phyloP scores from a whole-genome alignment of 106 monocot genomes.

The Acorus calamus region DNA sequence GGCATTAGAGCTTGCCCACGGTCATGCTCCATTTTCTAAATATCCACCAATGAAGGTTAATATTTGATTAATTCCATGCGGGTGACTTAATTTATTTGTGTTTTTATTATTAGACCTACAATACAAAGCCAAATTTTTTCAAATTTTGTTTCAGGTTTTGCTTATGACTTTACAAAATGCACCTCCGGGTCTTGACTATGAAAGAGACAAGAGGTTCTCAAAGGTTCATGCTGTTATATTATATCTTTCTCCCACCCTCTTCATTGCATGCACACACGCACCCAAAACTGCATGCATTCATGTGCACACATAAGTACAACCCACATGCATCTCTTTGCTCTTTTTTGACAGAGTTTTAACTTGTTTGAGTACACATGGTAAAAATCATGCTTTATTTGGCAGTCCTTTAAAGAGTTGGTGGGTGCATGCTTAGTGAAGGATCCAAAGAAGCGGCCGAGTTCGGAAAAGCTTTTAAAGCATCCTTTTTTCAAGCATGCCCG shows the following conservation, averaged over 20 bases:
- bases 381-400: constrained; percentile 14
- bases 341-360: neutral
- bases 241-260: neutral
- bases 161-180: constrained; percentile 99
- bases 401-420: constrained; percentile 89
- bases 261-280: too few species aligned
- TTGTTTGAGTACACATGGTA: neutral
- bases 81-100: neutral
- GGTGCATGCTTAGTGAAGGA: constrained; percentile 90
- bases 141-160: constrained; percentile 43
- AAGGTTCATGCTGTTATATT: constrained; percentile 31
- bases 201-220: constrained; percentile 84
- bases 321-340: too few species aligned
- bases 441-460: constrained; percentile 79
- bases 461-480: constrained; percentile 95
- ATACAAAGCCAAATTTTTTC: neutral
- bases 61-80: neutral
- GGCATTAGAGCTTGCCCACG: constrained; percentile 92
- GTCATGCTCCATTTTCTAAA: constrained; percentile 93
- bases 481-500: constrained; percentile 74
- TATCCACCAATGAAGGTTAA: constrained; percentile 96
- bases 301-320: too few species aligned
- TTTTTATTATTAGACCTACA: neutral
- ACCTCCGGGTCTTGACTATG: constrained; percentile 84
- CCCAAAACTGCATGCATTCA: too few species aligned